phyloP scores from a whole-genome alignment of 2,329 filamentous ascomycete species.

The Apiospora phragmitis region DNA sequence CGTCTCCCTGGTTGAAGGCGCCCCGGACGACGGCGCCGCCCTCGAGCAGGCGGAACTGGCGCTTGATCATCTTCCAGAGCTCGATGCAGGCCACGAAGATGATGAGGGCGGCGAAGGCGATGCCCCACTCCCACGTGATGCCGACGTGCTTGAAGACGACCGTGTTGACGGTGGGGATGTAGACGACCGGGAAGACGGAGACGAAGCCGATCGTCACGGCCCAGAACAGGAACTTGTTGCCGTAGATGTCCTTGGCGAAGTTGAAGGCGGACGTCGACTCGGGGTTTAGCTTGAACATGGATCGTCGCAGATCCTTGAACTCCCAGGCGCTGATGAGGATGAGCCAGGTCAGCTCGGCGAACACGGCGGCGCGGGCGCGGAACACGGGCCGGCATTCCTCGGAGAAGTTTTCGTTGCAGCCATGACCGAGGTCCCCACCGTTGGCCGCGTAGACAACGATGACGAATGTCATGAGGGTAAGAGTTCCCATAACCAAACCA shows the following conservation, averaged over 20 bases:
- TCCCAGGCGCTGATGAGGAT: slow-evolving; percentile 77
- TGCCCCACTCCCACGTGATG: slow-evolving; percentile 75
- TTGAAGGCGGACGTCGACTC: slow-evolving; percentile 51
- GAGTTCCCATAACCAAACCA: slow-evolving; percentile 73
- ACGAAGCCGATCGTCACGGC: slow-evolving; percentile 60
- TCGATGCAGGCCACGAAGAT: slow-evolving; percentile 70
- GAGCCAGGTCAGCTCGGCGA: slow-evolving; percentile 72
- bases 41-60: slow-evolving; percentile 52
- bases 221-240: slow-evolving; percentile 71
- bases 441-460: slow-evolving; percentile 62
- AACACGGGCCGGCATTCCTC: slow-evolving; percentile 62
- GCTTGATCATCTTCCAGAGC: slow-evolving; percentile 70
- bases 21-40: slow-evolving; percentile 51
- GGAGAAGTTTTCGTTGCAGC: slow-evolving; percentile 64
- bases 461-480: slow-evolving; percentile 66
- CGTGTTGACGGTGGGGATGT: slow-evolving; percentile 70
- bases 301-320: slow-evolving; percentile 71
- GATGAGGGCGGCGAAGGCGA: slow-evolving; percentile 63
- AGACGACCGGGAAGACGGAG: slow-evolving; percentile 68
- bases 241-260: slow-evolving; percentile 63
- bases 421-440: slow-evolving; percentile 53
- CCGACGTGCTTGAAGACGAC: slow-evolving; percentile 71
- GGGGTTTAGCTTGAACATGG: slow-evolving; percentile 67
- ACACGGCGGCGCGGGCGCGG: slow-evolving; percentile 70
- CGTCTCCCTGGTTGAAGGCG: slow-evolving; percentile 53